Base-by-base conservation (phyloP, 495 filamentous ascomycete species). In the Cudoniella acicularis region DNA sequence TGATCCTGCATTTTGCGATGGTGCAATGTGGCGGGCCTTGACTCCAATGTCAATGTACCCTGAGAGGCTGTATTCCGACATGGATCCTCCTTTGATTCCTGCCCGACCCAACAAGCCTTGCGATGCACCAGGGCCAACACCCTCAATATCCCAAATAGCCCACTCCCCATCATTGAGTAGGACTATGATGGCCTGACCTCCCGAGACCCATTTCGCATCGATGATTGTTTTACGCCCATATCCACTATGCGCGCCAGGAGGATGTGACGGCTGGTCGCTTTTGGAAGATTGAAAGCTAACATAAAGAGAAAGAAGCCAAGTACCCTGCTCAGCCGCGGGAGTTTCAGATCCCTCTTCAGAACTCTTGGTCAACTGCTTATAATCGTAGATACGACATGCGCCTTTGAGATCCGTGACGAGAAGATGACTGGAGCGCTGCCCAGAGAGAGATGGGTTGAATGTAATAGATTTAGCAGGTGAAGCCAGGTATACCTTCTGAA, bases 121-220 rank as follows among this genome's bases (percentile, higher is more conserved):
- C 1, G 70, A 78, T 47, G 79, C 75, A 6, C 69, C 74, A 67
- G 76, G 86, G 59, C 83, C 82, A 41, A 83, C 79, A 1, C 87
- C 85, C 65, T 90, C 85, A 26, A 92, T 76, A 72, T 95, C 90
- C 92, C 93, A 97, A 24, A 98, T 83, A 2, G 90, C 92, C 92
- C 92, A 98, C 74, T 95, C 87, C 0, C 91, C 93, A 69, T 96
- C 91, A 3, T 81, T 81, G 11, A 93, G 78, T 8, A 98, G 77
- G 3, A 84, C 81, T 61, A 96, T 75, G 40, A 96, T 78, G 11
- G 87, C 87, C 43, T 80, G 84, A 40, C 92, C 92, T 45, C 85
- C 83, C n/a, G 87, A 76, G 8, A 91, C 83, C 93, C 93, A 97
- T 54, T 88, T 77, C 0, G 90, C 88, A 57, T 86, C 87, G n/a